Evolutionary conservation across 371 early-diverging fungal species (phyloP), one percentile per base, ranked within the genome.

Genomic region (Apophysomyces trapeziformis): DNA sequence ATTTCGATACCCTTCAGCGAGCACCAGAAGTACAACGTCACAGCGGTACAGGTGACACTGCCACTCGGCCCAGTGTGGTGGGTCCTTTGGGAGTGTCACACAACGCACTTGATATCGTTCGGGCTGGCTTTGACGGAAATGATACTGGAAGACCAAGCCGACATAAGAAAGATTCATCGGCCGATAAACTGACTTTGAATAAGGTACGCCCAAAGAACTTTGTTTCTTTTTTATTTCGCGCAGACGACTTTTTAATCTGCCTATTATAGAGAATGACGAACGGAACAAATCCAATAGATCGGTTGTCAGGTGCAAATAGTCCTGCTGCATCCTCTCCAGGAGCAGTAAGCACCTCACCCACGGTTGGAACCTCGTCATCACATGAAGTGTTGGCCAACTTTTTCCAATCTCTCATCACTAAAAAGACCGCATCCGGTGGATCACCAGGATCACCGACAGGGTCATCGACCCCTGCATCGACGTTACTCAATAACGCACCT

Each of bases 381-480:
- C 91, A 90, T 65, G 94, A 93, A 73, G 92, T 93, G 2, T 73
- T 95, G 54, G 88, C 90, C n/a, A 90, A 89, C 71, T 96, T 95
- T 71, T 96, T 95, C 87, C 90, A 93, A 74, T 89, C 89, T 7
- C 81, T 96, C 58, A 81, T 96, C 44, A 86, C 76, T 38, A 92
- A 93, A 63, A 92, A 91, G 62, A 68, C 78, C 4, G 68, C 74
- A 7, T 61, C 68, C 5, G 70, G 70, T 12, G 61, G 65, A 26
- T n/a, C 54, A 21, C 54, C 54, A 21, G 69, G 66, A 36, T 77
- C 77, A 1, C 80, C 80, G n/a, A 72, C 72, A 4, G 63, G 66
- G 44, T 70, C 77, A 8, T 68, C 75, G 14, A 13, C 54, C 54
- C 68, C 69, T 36, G 63, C 68, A 12, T 57, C 64, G 14, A 38